phyloP scores from a whole-genome alignment of 306 rosid species.

The Begonia peltatifolia region DNA sequence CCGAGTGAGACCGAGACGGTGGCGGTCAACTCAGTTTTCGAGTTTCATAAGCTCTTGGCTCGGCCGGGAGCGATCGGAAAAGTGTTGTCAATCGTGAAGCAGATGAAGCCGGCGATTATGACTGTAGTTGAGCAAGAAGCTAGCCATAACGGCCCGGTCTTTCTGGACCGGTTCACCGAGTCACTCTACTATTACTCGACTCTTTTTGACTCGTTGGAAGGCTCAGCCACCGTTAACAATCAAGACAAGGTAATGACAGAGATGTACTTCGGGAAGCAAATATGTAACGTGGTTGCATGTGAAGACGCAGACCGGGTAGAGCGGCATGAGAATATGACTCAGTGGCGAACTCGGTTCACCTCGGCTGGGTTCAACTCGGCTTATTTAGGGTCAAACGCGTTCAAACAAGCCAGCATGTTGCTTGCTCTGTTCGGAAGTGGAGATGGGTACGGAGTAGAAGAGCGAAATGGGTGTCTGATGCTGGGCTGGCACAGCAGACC shows the following conservation, averaged over 20 bases:
- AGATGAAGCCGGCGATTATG: slow-evolving; percentile 66
- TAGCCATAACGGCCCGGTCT: slow-evolving; percentile 54
- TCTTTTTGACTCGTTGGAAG: slow-evolving; percentile 84
- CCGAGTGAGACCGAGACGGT: slow-evolving; percentile 56
- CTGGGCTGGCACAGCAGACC: slow-evolving; percentile 91
- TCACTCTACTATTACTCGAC: slow-evolving; percentile 84
- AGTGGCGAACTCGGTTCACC: slow-evolving; percentile 54
- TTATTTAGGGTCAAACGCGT: slow-evolving; percentile 82
- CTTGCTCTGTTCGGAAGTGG: slow-evolving; percentile 60
- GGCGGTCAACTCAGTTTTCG: slow-evolving; percentile 84
- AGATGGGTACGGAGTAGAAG: slow-evolving; percentile 81
- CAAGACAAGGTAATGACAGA: slow-evolving; percentile 72
- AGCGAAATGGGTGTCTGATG: slow-evolving; percentile 59
- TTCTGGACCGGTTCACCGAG: slow-evolving; percentile 79
- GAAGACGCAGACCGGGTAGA: slow-evolving; percentile 84
- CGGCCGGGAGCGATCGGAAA: slow-evolving; percentile 76
- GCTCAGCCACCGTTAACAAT: slow-evolving; percentile 38
- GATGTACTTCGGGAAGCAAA: slow-evolving; percentile 77
- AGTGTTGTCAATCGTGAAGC: slow-evolving; percentile 49
- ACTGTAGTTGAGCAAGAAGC: slow-evolving; percentile 89
- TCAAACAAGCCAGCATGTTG: slow-evolving; percentile 82
- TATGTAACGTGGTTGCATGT: slow-evolving; percentile 76
- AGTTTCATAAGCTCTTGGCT: slow-evolving; percentile 60
- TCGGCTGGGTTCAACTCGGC: slow-evolving; percentile 53
- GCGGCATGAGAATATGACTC: slow-evolving; percentile 60